Base-by-base conservation (phyloP, 768 basidiomycete genomes). In the Phallus indusiatus region DNA sequence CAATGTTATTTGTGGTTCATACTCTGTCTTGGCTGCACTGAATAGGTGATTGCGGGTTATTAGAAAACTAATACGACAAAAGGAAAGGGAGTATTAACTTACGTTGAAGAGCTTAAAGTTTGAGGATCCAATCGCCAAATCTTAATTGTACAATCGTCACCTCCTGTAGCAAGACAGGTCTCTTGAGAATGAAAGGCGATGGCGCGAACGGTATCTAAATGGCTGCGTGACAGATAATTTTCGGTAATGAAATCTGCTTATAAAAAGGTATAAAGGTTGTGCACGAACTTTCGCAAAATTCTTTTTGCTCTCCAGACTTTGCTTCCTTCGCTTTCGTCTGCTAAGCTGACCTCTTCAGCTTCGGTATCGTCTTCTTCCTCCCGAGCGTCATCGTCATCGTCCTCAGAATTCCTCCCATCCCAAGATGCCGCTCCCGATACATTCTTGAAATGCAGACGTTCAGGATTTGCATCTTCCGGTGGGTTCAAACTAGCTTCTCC, bases 131-230 rank as follows among this genome's bases (percentile, higher is more conserved):
- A 81, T 59, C 90, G 81, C 96, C 96, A 99, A 55, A 97, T 81
- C 71, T 99, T 99, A 56, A 98, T 85, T 7, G 92, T 94, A 69
- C 83, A 90, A 68, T 99, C 96, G 68, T 97, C 95, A 28, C 94
- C 91, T 21, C 88, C 96, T 50, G 88, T 92, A n/a, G 89, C 94
- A 56, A 98, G 74, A 66, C 86, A 86, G 48, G 92, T 73, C 63
- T 91, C 90, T 36, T 76, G 86, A 1, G 90, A 90, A 67, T 93
- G 90, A 79, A 96, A 95, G 0, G 90, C 85, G 21, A 98, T 75
- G 7, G 90, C 86, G 55, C 94, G 84, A 46, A 96, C 93, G 14
- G 91, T 85, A 70, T 97, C 95, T 62, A 99, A 76, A 71, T 99
- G 96, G 70, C 93, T 95, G 60, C 50, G 47, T 61, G 60, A 20